Conservation (phyloP, 768 basidiomycete genomes). For the Pilatotrama ljubarskyi region DNA sequence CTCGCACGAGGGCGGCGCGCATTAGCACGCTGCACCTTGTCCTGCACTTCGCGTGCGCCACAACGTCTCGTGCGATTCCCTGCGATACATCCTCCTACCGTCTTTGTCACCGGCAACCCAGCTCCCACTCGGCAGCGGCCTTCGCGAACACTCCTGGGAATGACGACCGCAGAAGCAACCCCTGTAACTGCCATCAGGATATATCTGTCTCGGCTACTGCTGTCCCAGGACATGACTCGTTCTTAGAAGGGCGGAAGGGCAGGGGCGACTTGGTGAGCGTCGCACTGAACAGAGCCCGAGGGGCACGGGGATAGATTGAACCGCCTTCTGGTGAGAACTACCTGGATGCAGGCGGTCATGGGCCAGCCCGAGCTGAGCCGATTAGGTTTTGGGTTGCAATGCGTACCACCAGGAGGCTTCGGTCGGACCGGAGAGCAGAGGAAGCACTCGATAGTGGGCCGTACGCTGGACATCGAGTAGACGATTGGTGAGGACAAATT, state of each 20-base stretch:
- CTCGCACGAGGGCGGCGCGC: too few relatives aligned
- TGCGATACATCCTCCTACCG: neutral
- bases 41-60: too few relatives aligned
- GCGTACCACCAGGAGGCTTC: neutral
- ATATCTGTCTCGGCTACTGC: neutral
- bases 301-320: neutral
- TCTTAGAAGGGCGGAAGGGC: neutral
- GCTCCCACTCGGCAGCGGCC: neutral
- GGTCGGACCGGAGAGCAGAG: neutral
- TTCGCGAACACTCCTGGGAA: neutral
- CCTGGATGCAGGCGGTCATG: neutral
- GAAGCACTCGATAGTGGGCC: too few relatives aligned
- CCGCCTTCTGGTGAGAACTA: neutral
- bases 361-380: neutral
- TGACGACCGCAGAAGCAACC: neutral
- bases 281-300: neutral
- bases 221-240: neutral
- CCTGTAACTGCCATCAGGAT: neutral
- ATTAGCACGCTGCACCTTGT: too few relatives aligned
- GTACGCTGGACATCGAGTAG: neutral
- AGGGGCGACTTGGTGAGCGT: too few relatives aligned
- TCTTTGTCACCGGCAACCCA: neutral
- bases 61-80: neutral
- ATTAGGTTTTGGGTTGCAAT: constrained; percentile 13
- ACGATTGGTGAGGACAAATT: neutral